Base-by-base conservation (phyloP, 208 protist species). In the Leishmania turanica region DNA sequence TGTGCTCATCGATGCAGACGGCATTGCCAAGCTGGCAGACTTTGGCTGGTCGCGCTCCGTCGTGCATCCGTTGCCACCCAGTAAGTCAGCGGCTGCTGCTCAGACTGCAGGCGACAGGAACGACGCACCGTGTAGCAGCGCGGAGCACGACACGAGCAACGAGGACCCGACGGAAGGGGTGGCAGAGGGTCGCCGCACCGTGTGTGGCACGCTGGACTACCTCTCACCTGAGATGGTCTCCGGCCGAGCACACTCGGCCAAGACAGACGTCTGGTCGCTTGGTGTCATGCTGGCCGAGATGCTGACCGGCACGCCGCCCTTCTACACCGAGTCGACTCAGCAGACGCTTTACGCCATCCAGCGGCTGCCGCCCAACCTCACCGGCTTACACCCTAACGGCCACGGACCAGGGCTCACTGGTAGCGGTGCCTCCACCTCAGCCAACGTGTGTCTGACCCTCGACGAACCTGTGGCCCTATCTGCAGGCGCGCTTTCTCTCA, bases 121-220 rank as follows among this genome's bases (percentile, higher is more conserved):
- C 21, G 24, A 53, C 49, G 42, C 7, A 31, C 68, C 40, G 27
- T 19, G 8, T n/a, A 7, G 15, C 27, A 31, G 73, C 70, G 27
- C 2, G 21, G 9, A 37, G 19, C 37, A 37, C 27, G 11, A 37
- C 17, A 21, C 42, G 21, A 40, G n/a, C 31, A 40, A 13, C 62
- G 62, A 68, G 7, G 45, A 37, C 19, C 2, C 8, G 17, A 45
- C 40, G 31, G 47, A 45, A 53, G 34, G 56, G 72, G 58, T 6
- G 37, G 49, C 66, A 53, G 77, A 81, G 49, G 72, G 84, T 7
- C 84, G 79, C 11, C 78, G 65, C 69, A 87, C 97, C 8, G 88
- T 99, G 11, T 99, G 98, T 78, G 98, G 99, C n/a, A 99, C 99
- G 7, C 92, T 99, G 3, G 99, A 99, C 87, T 99, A 99, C 86